These are phyloP conservation scores for Ganoderma leucocontextum DNA, from an alignment of 1,284 basidiomycete genomes.

Conservation along the genomic window DNA sequence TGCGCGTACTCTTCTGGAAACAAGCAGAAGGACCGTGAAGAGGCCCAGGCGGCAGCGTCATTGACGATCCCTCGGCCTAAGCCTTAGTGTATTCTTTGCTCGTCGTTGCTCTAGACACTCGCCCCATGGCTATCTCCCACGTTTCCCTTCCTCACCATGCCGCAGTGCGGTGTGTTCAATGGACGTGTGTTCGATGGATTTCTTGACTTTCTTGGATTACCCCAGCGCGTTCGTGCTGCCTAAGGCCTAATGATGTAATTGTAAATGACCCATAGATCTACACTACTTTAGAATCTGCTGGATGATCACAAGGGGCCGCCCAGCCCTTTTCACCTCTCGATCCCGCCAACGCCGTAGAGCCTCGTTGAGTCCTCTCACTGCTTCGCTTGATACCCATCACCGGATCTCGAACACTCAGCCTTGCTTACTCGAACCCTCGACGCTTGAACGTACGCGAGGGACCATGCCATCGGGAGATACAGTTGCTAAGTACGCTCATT, in stretches of 20 bases:
- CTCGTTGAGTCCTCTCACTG: not conserved
- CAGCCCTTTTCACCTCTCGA: not conserved
- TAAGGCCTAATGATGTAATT: not conserved
- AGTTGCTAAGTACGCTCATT: not conserved
- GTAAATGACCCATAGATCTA: not conserved
- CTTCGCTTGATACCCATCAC: not conserved
- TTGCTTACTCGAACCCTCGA: not conserved
- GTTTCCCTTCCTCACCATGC: not conserved
- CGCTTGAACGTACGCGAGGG: not conserved
- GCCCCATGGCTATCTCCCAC: not conserved
- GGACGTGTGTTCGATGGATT: not conserved
- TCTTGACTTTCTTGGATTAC: not conserved
- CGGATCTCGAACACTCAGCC: not conserved
- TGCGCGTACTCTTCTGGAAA: constrained; percentile 46
- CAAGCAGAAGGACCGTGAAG: constrained; percentile 30
- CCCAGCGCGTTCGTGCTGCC: not conserved
- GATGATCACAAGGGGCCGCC: no score
- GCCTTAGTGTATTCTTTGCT: not conserved
- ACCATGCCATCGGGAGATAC: not conserved
- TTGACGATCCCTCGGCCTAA: constrained; percentile 24
- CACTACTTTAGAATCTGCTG: no score
- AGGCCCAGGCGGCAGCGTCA: constrained; percentile 24
- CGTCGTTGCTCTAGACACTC: not conserved
- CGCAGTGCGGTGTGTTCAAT: not conserved
- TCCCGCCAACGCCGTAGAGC: not conserved